Base-by-base conservation (phyloP, 192 early-diverging fungal genomes). In the Neocallimastix lanati region DNA sequence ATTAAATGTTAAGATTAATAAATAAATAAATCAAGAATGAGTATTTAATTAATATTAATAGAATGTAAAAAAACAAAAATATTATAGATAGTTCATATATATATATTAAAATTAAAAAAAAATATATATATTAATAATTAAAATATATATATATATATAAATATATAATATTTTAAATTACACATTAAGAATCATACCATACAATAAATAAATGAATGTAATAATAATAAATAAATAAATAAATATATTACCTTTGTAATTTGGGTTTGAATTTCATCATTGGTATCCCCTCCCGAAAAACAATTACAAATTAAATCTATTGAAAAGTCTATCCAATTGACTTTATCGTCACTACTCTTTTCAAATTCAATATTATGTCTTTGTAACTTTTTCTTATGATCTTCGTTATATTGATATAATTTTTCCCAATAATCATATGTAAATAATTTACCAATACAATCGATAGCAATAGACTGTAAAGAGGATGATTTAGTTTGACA, bases 221-320 rank as follows among this genome's bases (percentile, higher is more conserved):
- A n/a, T n/a, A n/a, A n/a, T n/a, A n/a, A n/a, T n/a, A n/a, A n/a
- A n/a, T n/a, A n/a, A n/a, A n/a, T n/a, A n/a, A n/a, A n/a, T n/a
- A n/a, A n/a, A n/a, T n/a, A n/a, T n/a, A n/a, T n/a, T 82, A 88
- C 90, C 86, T 96, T 96, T 78, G 96, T 89, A 14, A 98, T 93
- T 82, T 98, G 96, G 79, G 96, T 80, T 83, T 96, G 94, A 14
- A 98, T 91, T 79, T 90, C 93, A 28, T 96, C 94, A 78, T 93
- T 92, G 0, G 93, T 95, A 36, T 85, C 83, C 79, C 94, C 93
- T 78, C 92, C 92, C 37, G 88, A 88, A 83, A 94, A 93, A 77
- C 91, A 89, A 78, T 93, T 87, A 79, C 93, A 93, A 28, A 96
- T 92, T 36, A 90, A 88, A 78, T 90, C 90, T 16, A 96, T 91